Base-by-base conservation (phyloP, 257 asterid species). In the Rauvolfia tetraphylla region DNA sequence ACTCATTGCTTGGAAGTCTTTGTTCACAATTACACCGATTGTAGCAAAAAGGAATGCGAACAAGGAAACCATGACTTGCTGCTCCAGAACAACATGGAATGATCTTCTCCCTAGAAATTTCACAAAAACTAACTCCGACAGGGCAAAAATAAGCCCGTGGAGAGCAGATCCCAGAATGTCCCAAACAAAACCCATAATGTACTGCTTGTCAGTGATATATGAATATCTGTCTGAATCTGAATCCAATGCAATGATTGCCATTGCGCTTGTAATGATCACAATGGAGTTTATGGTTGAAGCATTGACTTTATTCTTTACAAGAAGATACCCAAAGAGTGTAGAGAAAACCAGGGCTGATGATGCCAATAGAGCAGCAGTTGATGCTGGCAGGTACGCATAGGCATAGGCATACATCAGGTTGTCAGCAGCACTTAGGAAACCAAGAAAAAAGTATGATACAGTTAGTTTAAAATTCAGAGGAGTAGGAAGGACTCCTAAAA, bases 331-430 rank as follows among this genome's bases (percentile, higher is more conserved):
- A 20, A 94, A 94, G 42, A 94, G 78, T 1, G 97, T 84, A 1
- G 97, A 88, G 63, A 94, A 94, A 33, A 90, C 89, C 75, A 94
- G 83, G 29, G 93, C 84, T 2, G 95, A 82, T 3, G 98, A 89
- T 68, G 97, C 96, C 68, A 94, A 41, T 22, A 94, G 91, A 67
- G 98, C 87, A 62, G 98, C 98, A 0, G 98, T 94, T 5, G 98
- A 94, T 34, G 98, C 97, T 0, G 98, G 98, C 56, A 94, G 71
- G 77, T 94, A 90, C 0, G 98, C 98, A 2, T 94, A 92, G 31
- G 97, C 98, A 44, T 94, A 94, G 3, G 98, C 97, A 44, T 92
- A 94, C 97, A 94, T 82, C 81, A 94, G 96, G 72, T 94, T 92
- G 69, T 94, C 98, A 1, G 89, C 97, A 61, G 95, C 96, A 42